Conservation (phyloP, 1,139 yeast genomes). For the Candida tunisiensis region DNA sequence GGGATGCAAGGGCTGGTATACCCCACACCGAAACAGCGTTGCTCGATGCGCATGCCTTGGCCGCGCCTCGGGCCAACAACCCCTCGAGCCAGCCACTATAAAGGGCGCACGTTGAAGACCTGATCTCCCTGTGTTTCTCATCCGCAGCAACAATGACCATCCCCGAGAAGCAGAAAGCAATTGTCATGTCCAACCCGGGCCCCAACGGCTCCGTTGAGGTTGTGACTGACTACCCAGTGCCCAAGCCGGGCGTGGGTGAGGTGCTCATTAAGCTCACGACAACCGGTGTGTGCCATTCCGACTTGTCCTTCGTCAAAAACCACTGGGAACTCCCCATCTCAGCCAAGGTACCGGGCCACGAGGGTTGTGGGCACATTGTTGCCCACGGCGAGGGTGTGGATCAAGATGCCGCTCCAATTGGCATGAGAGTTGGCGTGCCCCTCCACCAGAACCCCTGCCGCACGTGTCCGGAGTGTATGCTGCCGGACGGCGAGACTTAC, state of each 20-base stretch:
- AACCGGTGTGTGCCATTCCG: conserved; percentile 24
- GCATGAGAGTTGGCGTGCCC: conserved; percentile 66
- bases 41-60: too few relatives aligned
- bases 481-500: conserved; percentile 48
- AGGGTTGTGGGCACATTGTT: conserved; percentile 75
- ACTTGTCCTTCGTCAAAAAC: conserved; percentile 53
- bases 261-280: conserved; percentile 38
- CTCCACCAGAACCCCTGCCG: conserved; percentile 58
- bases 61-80: too few relatives aligned
- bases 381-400: conserved; percentile 51
- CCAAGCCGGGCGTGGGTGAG: conserved; percentile 15
- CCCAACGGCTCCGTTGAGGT: neutral
- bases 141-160: too few relatives aligned
- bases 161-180: neutral
- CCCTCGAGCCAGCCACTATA: too few relatives aligned
- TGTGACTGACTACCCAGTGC: neutral
- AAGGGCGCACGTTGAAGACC: too few relatives aligned
- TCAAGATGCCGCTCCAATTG: conserved; percentile 41
- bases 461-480: conserved; percentile 51
- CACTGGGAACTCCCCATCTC: conserved; percentile 38
- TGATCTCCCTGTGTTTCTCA: too few relatives aligned
- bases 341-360: conserved; percentile 65
- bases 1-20: too few relatives aligned
- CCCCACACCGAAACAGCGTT: too few relatives aligned
- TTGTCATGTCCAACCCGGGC: neutral